Evolutionary conservation across 495 filamentous ascomycete genomes (phyloP).

Genomic region (Neurospora cerealis): DNA sequence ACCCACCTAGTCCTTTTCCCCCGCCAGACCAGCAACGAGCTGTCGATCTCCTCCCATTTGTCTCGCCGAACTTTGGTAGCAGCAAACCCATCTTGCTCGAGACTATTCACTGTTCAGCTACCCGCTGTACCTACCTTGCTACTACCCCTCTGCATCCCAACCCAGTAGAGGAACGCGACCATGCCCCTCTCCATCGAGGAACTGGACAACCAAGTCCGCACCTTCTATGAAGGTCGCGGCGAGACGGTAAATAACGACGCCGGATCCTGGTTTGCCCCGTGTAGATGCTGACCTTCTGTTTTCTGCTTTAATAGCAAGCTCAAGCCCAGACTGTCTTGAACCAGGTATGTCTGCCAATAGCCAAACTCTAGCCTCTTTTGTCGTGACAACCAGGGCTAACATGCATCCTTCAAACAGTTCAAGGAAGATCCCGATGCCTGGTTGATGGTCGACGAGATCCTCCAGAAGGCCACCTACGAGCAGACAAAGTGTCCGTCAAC

Average conservation of each 20-base stretch:
- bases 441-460: conserved; percentile 91
- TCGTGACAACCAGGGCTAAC: conserved; percentile 17
- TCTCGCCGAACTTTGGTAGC: background rate
- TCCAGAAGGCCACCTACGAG: conserved; percentile 78
- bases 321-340: conserved; percentile 89
- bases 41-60: background rate
- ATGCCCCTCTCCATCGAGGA: conserved; percentile 68
- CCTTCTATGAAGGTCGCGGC: conserved; percentile 94
- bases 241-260: conserved; percentile 56
- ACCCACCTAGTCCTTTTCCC: background rate
- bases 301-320: conserved; percentile 66
- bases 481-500: conserved; percentile 84
- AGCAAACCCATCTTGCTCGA: background rate
- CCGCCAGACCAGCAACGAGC: background rate
- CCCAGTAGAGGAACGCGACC: conserved; percentile 16
- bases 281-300: conserved; percentile 15
- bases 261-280: background rate
- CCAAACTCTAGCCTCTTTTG: background rate
- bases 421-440: conserved; percentile 97
- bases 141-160: background rate
- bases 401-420: conserved; percentile 50
- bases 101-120: background rate
- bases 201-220: conserved; percentile 88
- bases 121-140: background rate
- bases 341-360: conserved; percentile 52